phyloP scores from a whole-genome alignment of 2,329 filamentous ascomycete genomes.

The Mollisia scopiformis region DNA sequence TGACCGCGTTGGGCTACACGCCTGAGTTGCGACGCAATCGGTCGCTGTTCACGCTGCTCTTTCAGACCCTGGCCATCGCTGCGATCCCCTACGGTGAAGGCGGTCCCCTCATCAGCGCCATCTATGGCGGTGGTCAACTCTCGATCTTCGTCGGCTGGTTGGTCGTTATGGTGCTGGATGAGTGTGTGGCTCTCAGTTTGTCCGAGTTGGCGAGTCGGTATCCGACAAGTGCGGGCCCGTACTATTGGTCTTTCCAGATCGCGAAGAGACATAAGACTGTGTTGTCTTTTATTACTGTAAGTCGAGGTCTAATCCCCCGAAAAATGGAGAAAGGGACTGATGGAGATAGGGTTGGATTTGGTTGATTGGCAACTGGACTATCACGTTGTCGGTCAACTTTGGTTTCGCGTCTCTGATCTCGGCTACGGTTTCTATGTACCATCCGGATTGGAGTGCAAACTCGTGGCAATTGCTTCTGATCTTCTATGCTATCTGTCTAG shows the following conservation, averaged over 20 bases:
- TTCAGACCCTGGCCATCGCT: conserved; percentile 63
- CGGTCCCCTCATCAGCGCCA: conserved; percentile 34
- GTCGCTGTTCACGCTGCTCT: conserved; percentile 61
- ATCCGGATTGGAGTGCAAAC: conserved; percentile 53
- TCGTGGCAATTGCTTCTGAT: conserved; percentile 72
- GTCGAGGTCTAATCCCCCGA: too few relatives aligned
- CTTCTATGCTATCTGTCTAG: conserved; percentile 69
- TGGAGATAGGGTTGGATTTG: conserved; percentile 79
- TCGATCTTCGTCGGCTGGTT: conserved; percentile 62
- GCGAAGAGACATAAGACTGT: conserved; percentile 62
- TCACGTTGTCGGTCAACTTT: conserved; percentile 82
- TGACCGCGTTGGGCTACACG: conserved; percentile 54
- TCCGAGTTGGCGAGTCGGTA: conserved; percentile 78
- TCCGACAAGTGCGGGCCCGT: conserved; percentile 77
- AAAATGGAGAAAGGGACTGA: too few relatives aligned
- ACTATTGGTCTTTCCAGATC: conserved; percentile 80
- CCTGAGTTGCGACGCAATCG: conserved; percentile 60
- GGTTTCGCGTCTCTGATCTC: conserved; percentile 61
- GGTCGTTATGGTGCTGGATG: conserved; percentile 53
- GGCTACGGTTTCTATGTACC: conserved; percentile 55
- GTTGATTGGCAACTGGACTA: conserved; percentile 79
- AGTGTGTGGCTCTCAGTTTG: conserved; percentile 71
- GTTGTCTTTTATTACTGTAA: conserved; percentile 72
- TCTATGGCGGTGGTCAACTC: conserved; percentile 47
- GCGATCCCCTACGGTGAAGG: conserved; percentile 57